phyloP scores from a whole-genome alignment of 2,329 filamentous ascomycete species.

The Aspergillus sergii region DNA sequence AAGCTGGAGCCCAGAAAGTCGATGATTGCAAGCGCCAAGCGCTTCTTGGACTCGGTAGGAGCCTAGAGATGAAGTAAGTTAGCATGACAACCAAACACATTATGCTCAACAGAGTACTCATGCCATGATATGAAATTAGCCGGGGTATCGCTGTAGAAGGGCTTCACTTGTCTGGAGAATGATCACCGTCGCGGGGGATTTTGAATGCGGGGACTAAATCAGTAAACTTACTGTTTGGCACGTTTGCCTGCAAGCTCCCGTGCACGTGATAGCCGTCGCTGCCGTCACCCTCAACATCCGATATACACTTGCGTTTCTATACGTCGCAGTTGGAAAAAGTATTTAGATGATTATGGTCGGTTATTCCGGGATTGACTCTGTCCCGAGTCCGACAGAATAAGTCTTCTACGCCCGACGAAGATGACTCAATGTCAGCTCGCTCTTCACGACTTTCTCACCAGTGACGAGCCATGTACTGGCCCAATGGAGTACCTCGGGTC shows the following conservation, averaged over 20 bases:
- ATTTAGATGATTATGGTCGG: slow-evolving; percentile 26
- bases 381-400: slow-evolving; percentile 28
- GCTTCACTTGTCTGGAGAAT: neutral
- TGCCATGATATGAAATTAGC: slow-evolving; percentile 24
- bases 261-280: slow-evolving; percentile 21
- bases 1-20: slow-evolving; percentile 87
- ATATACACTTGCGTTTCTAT: neutral
- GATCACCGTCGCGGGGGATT: slow-evolving; percentile 21
- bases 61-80: slow-evolving; percentile 29
- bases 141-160: neutral
- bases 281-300: slow-evolving; percentile 6
- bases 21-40: slow-evolving; percentile 94
- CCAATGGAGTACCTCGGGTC: slow-evolving; percentile 52
- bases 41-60: slow-evolving; percentile 67
- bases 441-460: slow-evolving; percentile 29
- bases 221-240: slow-evolving; percentile 20
- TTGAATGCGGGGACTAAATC: slow-evolving; percentile 19
- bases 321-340: slow-evolving; percentile 9
- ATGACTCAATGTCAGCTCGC: slow-evolving; percentile 43
- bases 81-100: neutral
- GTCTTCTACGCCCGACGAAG: slow-evolving; percentile 25
- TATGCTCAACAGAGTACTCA: neutral
- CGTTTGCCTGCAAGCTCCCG: slow-evolving; percentile 15
- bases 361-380: slow-evolving; percentile 20
- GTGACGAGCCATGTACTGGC: slow-evolving; percentile 51